These are phyloP conservation scores for Irpex rosettiformis DNA, from an alignment of 1,284 basidiomycete species.

Conservation along the genomic window DNA sequence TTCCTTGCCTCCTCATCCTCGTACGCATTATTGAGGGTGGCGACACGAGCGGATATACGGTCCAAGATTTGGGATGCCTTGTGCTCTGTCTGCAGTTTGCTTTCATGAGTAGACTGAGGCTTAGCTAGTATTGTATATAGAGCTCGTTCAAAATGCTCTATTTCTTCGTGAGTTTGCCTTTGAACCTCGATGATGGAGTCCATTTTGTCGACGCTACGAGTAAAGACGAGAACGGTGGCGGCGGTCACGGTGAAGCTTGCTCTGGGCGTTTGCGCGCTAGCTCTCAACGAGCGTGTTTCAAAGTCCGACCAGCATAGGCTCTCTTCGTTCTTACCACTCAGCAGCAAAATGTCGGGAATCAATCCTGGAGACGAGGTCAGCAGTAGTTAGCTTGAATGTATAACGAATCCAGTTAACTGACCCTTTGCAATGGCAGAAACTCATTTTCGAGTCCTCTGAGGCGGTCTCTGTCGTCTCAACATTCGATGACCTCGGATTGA, in stretches of 20 bases:
- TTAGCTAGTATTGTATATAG: constrained; percentile 71
- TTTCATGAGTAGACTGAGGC: constrained; percentile 57
- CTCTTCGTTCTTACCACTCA: constrained; percentile 28
- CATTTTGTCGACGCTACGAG: constrained; percentile 43
- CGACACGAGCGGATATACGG: constrained; percentile 71
- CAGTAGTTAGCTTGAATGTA: background rate
- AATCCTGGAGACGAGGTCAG: constrained; percentile 73
- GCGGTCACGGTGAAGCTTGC: background rate
- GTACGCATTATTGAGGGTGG: constrained; percentile 67
- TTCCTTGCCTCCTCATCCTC: constrained; percentile 68
- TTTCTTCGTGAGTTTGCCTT: constrained; percentile 92
- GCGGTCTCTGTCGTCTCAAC: constrained; percentile 83
- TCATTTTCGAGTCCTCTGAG: constrained; percentile 97
- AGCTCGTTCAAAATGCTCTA: constrained; percentile 83
- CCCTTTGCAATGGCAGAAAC: constrained; percentile 56
- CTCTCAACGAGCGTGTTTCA: constrained; percentile 31
- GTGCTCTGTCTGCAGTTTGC: constrained; percentile 77
- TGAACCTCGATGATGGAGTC: constrained; percentile 92
- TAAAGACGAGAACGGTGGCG: constrained; percentile 8
- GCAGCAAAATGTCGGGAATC: constrained; percentile 71
- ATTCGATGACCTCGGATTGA: constrained; percentile 92
- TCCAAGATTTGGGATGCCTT: constrained; percentile 85
- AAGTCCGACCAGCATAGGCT: constrained; percentile 52
- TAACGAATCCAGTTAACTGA: constrained; percentile 3
- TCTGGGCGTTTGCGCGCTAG: background rate